phyloP scores from a whole-genome alignment of 2,329 filamentous ascomycete genomes.

The Botrytis deweyae region DNA sequence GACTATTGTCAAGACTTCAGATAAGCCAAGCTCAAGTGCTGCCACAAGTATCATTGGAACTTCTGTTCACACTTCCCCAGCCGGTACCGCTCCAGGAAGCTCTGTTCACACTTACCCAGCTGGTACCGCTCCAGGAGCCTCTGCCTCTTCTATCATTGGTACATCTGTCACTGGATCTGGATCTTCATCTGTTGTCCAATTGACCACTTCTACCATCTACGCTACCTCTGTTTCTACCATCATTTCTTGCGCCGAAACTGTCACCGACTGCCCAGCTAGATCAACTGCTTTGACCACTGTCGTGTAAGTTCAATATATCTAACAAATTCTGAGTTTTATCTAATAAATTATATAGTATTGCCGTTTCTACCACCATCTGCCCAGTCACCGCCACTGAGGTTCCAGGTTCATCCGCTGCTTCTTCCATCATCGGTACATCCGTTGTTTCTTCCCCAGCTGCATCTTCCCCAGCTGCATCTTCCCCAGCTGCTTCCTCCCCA shows the following conservation, averaged over 20 bases:
- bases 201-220: constrained; percentile 49
- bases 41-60: background rate
- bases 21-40: background rate
- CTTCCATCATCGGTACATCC: background rate
- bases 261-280: constrained; percentile 52
- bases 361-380: constrained; percentile 46
- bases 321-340: background rate
- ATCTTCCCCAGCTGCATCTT: background rate
- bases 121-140: background rate
- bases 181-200: constrained; percentile 7
- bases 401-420: background rate
- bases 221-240: constrained; percentile 52
- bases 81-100: background rate
- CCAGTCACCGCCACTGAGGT: constrained; percentile 26
- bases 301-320: constrained; percentile 25
- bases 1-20: background rate
- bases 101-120: background rate
- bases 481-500: background rate
- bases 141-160: constrained; percentile 9
- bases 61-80: background rate
- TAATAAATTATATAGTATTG: constrained; percentile 31
- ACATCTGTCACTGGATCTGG: background rate
- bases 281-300: constrained; percentile 43
- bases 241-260: constrained; percentile 48
- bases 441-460: background rate